Evolutionary conservation across 2,329 filamentous ascomycete species (phyloP).

Genomic region (Pseudogymnoascus sp.): DNA sequence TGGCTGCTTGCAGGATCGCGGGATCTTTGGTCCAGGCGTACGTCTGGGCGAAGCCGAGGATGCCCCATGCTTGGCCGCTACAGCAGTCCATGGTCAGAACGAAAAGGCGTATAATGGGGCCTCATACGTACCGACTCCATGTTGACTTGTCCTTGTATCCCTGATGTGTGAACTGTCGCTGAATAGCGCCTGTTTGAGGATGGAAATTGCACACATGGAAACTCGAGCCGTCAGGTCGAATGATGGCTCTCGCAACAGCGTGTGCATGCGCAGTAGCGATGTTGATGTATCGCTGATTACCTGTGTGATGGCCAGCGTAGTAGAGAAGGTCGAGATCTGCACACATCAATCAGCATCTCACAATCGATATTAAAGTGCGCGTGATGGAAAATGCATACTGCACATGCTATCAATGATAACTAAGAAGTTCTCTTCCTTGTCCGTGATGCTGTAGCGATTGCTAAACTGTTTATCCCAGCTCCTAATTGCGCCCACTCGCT

Average conservation of each 20-base stretch:
- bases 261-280: not conserved
- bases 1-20: conserved; percentile 27
- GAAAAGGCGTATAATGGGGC: not conserved
- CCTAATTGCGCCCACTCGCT: conserved; percentile 19
- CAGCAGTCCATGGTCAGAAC: not conserved
- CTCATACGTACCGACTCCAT: conserved; percentile 14
- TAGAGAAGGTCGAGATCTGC: conserved; percentile 30
- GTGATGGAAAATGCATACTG: conserved; percentile 16
- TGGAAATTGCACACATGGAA: conserved; percentile 22
- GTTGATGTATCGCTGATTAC: conserved; percentile 14
- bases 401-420: conserved; percentile 30
- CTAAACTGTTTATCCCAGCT: conserved; percentile 33
- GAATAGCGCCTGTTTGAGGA: conserved; percentile 14
- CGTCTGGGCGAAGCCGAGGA: conserved; percentile 32
- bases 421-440: conserved; percentile 21
- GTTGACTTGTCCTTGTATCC: conserved; percentile 20
- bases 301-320: conserved; percentile 30
- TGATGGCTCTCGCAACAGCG: not conserved
- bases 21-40: conserved; percentile 30
- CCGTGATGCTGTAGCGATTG: conserved; percentile 13
- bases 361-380: not conserved
- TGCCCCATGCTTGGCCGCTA: conserved; percentile 14
- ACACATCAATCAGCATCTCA: not conserved
- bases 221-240: conserved; percentile 15
- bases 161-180: conserved; percentile 19